phyloP scores from a whole-genome alignment of 2,329 filamentous ascomycete species.

The Verticillium zaregamsianum region DNA sequence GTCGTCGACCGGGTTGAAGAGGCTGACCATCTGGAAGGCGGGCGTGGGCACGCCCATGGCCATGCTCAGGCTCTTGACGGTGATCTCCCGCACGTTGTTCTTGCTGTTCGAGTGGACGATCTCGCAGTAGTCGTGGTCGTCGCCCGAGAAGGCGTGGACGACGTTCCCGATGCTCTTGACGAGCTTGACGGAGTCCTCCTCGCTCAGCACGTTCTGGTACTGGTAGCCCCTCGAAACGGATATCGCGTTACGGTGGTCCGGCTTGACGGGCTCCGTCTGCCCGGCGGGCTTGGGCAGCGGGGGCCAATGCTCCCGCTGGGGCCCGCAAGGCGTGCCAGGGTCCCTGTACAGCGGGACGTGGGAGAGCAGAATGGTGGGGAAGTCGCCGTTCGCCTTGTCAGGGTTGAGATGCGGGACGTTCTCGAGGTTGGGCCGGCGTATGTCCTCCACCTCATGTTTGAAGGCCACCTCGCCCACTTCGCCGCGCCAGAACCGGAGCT shows the following conservation, averaged over 20 bases:
- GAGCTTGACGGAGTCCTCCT: conserved; percentile 70
- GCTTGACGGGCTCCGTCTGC: conserved; percentile 46
- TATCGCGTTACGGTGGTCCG: conserved; percentile 74
- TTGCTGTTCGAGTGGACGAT: conserved; percentile 70
- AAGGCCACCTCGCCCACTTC: conserved; percentile 51
- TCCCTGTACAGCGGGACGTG: conserved; percentile 87
- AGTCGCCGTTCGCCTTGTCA: conserved; percentile 48
- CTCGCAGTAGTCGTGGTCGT: conserved; percentile 98
- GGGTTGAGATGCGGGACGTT: conserved; percentile 32
- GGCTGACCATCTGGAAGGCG: conserved; percentile 80
- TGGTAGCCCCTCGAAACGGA: conserved; percentile 78
- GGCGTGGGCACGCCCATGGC: conserved; percentile 90
- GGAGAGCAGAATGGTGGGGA: conserved; percentile 84
- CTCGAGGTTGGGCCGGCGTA: conserved; percentile 37
- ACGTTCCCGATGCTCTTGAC: conserved; percentile 78
- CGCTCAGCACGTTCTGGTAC: conserved; percentile 89
- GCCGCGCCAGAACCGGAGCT: conserved; percentile 62
- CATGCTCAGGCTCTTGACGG: conserved; percentile 92
- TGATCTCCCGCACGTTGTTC: conserved; percentile 72
- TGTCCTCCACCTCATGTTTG: conserved; percentile 55
- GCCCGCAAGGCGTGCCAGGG: conserved; percentile 82
- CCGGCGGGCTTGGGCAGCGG: conserved; percentile 60
- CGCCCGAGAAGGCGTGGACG: conserved; percentile 84
- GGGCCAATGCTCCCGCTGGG: conserved; percentile 77
- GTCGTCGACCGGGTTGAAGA: conserved; percentile 85